Conservation (phyloP, 495 filamentous ascomycete genomes). For the Rhypophila decipiens region DNA sequence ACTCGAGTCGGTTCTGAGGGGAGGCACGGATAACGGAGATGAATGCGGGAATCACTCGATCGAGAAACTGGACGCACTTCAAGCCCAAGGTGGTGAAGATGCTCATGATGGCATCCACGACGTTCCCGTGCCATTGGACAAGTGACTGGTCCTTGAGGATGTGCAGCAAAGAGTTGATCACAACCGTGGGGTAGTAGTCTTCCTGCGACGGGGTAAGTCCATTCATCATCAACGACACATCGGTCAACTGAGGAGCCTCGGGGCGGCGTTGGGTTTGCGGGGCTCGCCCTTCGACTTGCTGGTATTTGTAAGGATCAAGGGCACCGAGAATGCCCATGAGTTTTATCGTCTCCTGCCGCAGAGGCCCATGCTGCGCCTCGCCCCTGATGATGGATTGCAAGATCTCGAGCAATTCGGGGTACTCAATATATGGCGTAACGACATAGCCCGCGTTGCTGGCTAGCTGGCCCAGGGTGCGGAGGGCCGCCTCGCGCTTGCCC, state of each 20-base stretch:
- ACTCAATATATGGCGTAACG: constrained; percentile 91
- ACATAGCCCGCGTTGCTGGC: constrained; percentile 96
- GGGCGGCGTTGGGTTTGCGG: constrained; percentile 56
- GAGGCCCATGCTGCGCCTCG: constrained; percentile 67
- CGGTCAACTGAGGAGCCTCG: constrained; percentile 65
- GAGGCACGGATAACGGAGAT: constrained; percentile 76
- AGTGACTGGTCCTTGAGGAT: constrained; percentile 87
- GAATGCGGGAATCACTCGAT: constrained; percentile 90
- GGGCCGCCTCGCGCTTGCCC: constrained; percentile 80
- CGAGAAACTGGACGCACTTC: constrained; percentile 90
- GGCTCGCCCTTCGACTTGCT: constrained; percentile 60
- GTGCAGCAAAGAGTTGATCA: constrained; percentile 88
- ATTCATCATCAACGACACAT: constrained; percentile 96
- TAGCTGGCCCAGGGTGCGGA: constrained; percentile 85
- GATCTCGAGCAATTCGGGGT: constrained; percentile 85
- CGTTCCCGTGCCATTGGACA: constrained; percentile 80
- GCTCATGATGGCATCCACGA: constrained; percentile 98
- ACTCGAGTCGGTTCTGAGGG: constrained; percentile 67
- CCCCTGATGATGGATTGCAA: constrained; percentile 90
- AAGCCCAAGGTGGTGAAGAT: constrained; percentile 94
- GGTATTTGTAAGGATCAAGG: constrained; percentile 92
- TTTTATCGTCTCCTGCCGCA: constrained; percentile 92
- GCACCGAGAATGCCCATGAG: constrained; percentile 94
- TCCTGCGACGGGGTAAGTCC: constrained; percentile 95
- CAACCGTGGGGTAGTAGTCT: constrained; percentile 96